Evolutionary conservation across 495 filamentous ascomycete genomes (phyloP).

Genomic region (Peziza echinospora): DNA sequence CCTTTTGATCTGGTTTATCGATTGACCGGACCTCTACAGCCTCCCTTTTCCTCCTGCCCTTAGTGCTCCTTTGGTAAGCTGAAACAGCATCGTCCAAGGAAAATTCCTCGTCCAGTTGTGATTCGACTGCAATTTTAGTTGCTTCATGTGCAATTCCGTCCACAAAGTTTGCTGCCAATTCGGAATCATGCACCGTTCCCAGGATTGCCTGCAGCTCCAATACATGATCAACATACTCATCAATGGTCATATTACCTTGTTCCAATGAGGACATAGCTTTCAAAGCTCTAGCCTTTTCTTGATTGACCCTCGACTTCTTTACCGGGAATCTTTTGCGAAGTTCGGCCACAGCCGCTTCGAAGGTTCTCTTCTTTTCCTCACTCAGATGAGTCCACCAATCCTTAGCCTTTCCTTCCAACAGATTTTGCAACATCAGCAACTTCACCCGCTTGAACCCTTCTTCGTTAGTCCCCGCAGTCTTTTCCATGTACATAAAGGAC

Average conservation of each 20-base stretch:
- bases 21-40: not conserved
- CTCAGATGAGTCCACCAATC: not conserved
- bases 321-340: not conserved
- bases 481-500: not conserved
- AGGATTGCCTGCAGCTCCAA: not conserved
- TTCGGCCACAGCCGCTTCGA: not conserved
- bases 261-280: not conserved
- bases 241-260: not conserved
- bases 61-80: not conserved
- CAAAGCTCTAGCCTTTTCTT: not conserved
- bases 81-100: not conserved
- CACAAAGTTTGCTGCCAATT: not conserved
- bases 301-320: not conserved
- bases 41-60: not conserved
- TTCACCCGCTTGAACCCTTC: not conserved
- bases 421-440: not conserved
- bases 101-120: not conserved
- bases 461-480: not conserved
- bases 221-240: not conserved
- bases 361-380: not conserved
- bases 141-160: not conserved
- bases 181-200: not conserved
- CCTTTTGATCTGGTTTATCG: not conserved
- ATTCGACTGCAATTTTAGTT: not conserved
- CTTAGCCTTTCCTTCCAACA: not conserved